Evolutionary conservation across 73 alveolate species (phyloP).

Genomic region (Urostyla sp.): DNA sequence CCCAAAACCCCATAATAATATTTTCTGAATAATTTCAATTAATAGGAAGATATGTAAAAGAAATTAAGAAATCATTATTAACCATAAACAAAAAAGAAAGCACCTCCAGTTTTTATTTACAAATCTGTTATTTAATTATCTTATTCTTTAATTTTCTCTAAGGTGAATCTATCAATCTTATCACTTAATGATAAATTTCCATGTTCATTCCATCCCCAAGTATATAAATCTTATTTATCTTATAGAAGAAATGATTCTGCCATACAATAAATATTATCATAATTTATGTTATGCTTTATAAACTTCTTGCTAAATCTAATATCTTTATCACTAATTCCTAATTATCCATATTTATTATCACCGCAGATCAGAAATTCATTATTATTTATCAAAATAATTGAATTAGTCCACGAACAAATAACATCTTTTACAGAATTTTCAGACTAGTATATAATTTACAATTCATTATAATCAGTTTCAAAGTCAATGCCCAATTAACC

Average conservation of each 20-base stretch:
- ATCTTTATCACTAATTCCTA: slow-evolving; percentile 27
- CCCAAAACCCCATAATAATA: too few relatives aligned
- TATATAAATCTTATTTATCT: slow-evolving; percentile 41
- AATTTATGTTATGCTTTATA: background rate
- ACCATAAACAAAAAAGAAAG: slow-evolving; percentile 1
- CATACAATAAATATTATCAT: slow-evolving; percentile 38
- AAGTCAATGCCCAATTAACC: slow-evolving; percentile 45
- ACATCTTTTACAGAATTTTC: background rate
- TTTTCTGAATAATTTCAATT: too few relatives aligned
- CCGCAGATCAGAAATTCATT: slow-evolving; percentile 54
- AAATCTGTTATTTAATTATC: background rate
- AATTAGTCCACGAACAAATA: slow-evolving; percentile 40
- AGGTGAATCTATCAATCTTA: slow-evolving; percentile 53
- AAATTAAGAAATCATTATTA: slow-evolving; percentile 3
- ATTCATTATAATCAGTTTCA: slow-evolving; percentile 3
- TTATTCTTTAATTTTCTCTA: slow-evolving; percentile 8
- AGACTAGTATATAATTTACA: background rate
- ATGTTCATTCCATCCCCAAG: slow-evolving; percentile 85
- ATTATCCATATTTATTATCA: slow-evolving; percentile 68
- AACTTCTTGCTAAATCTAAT: background rate
- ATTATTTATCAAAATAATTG: slow-evolving; percentile 17
- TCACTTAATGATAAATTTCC: slow-evolving; percentile 77
- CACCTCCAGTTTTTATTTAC: background rate
- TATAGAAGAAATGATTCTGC: slow-evolving; percentile 55
- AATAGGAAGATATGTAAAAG: background rate